phyloP scores from a whole-genome alignment of 257 asterid genomes.

The Coffea canephora region DNA sequence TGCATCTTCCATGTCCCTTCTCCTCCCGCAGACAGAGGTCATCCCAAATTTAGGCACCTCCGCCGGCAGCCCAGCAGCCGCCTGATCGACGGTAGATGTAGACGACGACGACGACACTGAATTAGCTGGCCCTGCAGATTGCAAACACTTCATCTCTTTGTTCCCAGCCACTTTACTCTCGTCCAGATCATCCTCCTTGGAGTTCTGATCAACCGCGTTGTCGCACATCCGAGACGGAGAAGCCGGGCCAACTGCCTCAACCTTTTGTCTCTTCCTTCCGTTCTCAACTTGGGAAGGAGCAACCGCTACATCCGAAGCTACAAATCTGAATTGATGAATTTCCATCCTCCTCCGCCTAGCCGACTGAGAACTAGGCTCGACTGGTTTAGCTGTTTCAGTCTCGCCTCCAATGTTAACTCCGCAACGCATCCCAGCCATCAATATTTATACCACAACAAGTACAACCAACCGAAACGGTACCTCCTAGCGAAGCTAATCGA shows the following conservation, averaged over 20 bases:
- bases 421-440: conserved; percentile 76
- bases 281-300: conserved; percentile 50
- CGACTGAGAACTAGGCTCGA: conserved; percentile 58
- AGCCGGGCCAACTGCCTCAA: conserved; percentile 30
- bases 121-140: not conserved
- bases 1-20: conserved; percentile 94
- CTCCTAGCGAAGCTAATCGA: too few species aligned
- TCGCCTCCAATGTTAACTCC: conserved; percentile 62
- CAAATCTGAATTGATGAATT: conserved; percentile 64
- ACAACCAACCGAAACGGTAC: too few species aligned
- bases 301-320: conserved; percentile 53
- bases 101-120: conserved; percentile 1
- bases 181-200: not conserved
- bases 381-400: conserved; percentile 58
- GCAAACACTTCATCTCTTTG: not conserved
- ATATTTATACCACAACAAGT: too few species aligned
- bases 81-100: not conserved
- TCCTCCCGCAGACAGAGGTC: conserved; percentile 80
- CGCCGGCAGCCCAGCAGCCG: not conserved
- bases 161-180: not conserved
- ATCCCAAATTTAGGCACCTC: conserved; percentile 56
- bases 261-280: conserved; percentile 43
- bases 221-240: not conserved
- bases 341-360: conserved; percentile 72
- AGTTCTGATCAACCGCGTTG: not conserved